These are phyloP conservation scores for Sindora glabra DNA, from an alignment of 306 rosid species.

Conservation along the genomic window DNA sequence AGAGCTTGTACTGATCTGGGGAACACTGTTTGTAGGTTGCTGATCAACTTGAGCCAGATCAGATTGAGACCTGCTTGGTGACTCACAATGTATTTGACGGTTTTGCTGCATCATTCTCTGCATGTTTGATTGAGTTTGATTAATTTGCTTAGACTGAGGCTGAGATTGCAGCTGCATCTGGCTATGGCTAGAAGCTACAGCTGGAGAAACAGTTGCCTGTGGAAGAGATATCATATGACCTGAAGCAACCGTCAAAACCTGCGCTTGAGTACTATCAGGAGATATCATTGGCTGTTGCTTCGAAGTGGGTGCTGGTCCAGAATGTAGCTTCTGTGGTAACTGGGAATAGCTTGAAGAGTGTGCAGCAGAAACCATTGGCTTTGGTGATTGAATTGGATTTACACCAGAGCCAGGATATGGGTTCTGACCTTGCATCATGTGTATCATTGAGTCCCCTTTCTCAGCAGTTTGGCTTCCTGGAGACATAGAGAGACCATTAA, in stretches of 20 bases:
- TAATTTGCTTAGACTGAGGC: conserved; percentile 54
- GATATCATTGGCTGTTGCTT: conserved; percentile 64
- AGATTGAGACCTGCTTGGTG: conserved; percentile 42
- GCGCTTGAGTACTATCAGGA: conserved; percentile 60
- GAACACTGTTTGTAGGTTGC: conserved; percentile 40
- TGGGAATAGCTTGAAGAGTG: conserved; percentile 65
- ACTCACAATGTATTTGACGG: conserved; percentile 48
- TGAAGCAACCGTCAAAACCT: conserved; percentile 45
- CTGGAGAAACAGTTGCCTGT: conserved; percentile 39
- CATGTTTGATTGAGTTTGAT: conserved; percentile 52
- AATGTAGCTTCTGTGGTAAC: conserved; percentile 55
- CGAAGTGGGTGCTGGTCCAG: conserved; percentile 45
- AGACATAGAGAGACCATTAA: conserved; percentile 68
- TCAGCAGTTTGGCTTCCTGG: conserved; percentile 77
- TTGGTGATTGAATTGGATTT: conserved; percentile 53
- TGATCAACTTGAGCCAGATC: conserved; percentile 58
- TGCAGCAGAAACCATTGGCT: conserved; percentile 44
- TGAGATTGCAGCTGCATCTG: conserved; percentile 43
- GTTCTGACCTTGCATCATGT: conserved; percentile 72
- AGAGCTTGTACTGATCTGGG: conserved; percentile 41
- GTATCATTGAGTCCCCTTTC: conserved; percentile 79
- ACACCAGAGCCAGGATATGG: conserved; percentile 61
- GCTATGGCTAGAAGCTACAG: conserved; percentile 46
- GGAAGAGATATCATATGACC: conserved; percentile 44
- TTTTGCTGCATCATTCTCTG: conserved; percentile 62